Base-by-base conservation (phyloP, 495 filamentous ascomycete species). In the Neurospora terricola region DNA sequence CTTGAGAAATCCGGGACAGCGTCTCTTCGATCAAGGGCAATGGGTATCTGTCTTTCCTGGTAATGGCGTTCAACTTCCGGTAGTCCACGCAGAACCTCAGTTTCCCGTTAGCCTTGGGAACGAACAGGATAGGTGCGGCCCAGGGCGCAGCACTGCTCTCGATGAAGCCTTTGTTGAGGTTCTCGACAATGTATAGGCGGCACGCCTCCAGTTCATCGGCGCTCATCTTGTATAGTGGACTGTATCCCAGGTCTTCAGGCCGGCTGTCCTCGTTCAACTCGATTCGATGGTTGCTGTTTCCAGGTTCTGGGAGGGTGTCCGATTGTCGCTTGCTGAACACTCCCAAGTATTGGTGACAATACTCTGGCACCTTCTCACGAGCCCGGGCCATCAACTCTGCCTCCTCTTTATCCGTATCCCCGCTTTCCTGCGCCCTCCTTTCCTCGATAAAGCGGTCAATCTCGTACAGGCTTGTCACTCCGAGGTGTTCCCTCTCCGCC, bases 61-160 rank as follows among this genome's bases (percentile, higher is more conserved):
- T 88, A 0, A 87, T 69, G 0, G 37, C 68, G 71, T 89, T 89
- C 1, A 88, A 69, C 8, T 74, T 76, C 5, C 77, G 72, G 70
- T 85, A 88, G 68, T 88, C 80, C 0, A 87, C 75, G 78, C 80
- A 88, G 43, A 90, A 74, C 0, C 78, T 70, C 0, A 87, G 42
- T 0, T 73, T 73, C 5, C 81, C 79, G 30, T 78, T 75, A 1
- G 69, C 70, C 70, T 86, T 87, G 2, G 37, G 16, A 0, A 76
- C 77, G 43, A 87, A 82, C 0, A 87, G 69, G 14, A 87, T 76
- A 14, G 76, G 81, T 0, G 79, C 77, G 0, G 75, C 76, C 6
- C 68, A 77, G 0, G 72, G 73, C 1, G 80, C 48, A 11, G 4
- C 10, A 7, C 54, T 74, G 16, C 72, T 36, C 11, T 12, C 14